A percentile compares a stretch with the other conserved stretches of the same genome.
phyloP scores from a whole-genome alignment of 345 rosid genomes.

The Clausena lansium region DNA sequence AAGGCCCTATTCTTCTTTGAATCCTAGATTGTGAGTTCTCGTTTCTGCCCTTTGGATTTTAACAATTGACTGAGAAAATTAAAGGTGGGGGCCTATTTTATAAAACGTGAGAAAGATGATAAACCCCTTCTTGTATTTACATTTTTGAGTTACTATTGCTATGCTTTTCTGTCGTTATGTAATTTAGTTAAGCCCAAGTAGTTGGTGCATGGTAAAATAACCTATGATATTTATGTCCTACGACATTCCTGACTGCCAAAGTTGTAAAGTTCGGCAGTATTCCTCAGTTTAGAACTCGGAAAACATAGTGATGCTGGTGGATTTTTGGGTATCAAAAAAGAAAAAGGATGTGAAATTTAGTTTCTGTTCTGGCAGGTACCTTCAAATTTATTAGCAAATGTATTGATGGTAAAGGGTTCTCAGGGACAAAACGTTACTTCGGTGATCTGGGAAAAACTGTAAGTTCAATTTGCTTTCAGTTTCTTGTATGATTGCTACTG shows the following conservation, averaged over 20 bases:
- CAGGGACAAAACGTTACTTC: conserved; percentile 87
- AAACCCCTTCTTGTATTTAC: not conserved
- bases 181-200: conserved; percentile 4
- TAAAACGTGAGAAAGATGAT: not conserved
- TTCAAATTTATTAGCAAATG: conserved; percentile 81
- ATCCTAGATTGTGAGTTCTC: not conserved
- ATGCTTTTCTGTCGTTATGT: conserved; percentile 12
- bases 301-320: not conserved
- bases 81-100: not conserved
- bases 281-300: not conserved
- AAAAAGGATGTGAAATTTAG: not conserved
- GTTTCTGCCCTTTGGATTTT: not conserved
- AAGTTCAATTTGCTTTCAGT: conserved; percentile 29
- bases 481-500: conserved; percentile 11
- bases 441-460: conserved; percentile 93
- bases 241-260: not conserved
- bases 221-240: not conserved
- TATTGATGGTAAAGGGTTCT: conserved; percentile 66
- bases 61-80: not conserved
- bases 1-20: not conserved
- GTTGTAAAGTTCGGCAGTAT: not conserved
- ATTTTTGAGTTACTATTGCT: conserved; percentile 1
- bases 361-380: conserved; percentile 56
- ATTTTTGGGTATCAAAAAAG: not conserved
- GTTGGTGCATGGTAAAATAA: not conserved